Evolutionary conservation across 2,329 filamentous ascomycete species (phyloP), one percentile per base, ranked within the genome.

Genomic region (Chaetomium olivaceum): DNA sequence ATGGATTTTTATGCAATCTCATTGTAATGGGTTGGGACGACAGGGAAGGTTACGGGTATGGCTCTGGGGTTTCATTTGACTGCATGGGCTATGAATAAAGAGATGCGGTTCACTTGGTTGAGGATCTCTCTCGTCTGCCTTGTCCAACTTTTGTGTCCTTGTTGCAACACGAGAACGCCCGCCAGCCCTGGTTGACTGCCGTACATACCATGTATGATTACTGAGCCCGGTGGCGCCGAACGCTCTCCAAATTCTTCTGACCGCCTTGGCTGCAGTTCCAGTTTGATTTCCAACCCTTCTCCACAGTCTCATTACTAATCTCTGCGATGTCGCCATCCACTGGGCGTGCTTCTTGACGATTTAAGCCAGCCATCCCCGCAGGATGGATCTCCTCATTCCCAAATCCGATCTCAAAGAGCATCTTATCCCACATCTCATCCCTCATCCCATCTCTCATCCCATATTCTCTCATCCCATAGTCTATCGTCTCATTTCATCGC

Each of bases 201-300:
- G 46, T 48, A 46, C 19, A 12, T 46, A 48, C n/a, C n/a, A n/a
- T n/a, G 8, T 12, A 55, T 19, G 29, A 36, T 43, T 55, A 55
- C 8, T 33, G 25, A 5, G 25, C 52, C 27, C 29, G 52, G 29
- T 55, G 27, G 52, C 33, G 55, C 36, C 25, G 12, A 58, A 58
- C 27, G 27, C 27, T 58, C 21, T 14, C 14, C 14, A 4, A 27
- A 12, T 14, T 58, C 48, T 33, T 39, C 0, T 33, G 4, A 9
- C 16, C n/a, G 29, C 23, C 58, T 61, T 61, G 58, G 58, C 58
- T 52, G 58, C 58, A 29, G 14, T 19, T 36, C 8, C 2, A 12
- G 33, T 31, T 27, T 36, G 31, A 61, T 55, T 55, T 61, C 31
- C n/a, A 55, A 43, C 23, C 33, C 14, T 23, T 8, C 33, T 11